These are phyloP conservation scores for Bolboschoenoplectus hybrid DNA, from an alignment of 202 grass and related monocot genomes.

Conservation along the genomic window DNA sequence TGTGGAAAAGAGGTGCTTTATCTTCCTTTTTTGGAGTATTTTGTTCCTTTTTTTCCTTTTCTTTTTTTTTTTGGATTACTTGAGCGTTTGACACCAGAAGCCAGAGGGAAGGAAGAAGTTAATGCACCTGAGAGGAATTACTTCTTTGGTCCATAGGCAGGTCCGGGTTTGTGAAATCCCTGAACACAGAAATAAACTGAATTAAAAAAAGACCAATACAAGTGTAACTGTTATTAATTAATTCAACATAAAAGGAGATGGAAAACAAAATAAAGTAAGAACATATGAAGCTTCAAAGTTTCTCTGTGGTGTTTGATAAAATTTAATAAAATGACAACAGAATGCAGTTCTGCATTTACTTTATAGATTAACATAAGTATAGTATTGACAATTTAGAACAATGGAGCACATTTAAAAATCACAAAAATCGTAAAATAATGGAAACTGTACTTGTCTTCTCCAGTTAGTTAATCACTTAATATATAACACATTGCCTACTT, in stretches of 20 bases:
- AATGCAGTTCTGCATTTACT: not conserved
- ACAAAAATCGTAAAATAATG: not conserved
- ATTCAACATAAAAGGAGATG: slow-evolving; percentile 27
- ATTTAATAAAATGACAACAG: not conserved
- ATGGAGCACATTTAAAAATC: not conserved
- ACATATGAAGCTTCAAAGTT: not conserved
- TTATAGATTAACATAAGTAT: not conserved
- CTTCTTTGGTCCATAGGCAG: slow-evolving; percentile 67
- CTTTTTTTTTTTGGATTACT: not conserved
- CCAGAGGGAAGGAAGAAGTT: slow-evolving; percentile 10
- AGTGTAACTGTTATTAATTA: not conserved
- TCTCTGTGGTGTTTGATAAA: not conserved
- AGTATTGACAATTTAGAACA: slow-evolving; percentile 15
- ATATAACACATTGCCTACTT: not conserved
- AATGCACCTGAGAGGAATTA: slow-evolving; percentile 64
- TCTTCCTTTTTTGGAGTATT: not conserved
- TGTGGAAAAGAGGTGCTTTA: not conserved
- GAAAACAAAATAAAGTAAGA: not conserved
- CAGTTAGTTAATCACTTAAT: not conserved
- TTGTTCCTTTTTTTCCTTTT: not conserved
- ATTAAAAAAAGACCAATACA: slow-evolving; percentile 15
- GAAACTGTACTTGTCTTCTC: not conserved
- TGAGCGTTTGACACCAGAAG: not conserved
- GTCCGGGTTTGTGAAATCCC: slow-evolving; percentile 83
- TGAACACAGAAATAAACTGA: slow-evolving; percentile 40